phyloP scores from a whole-genome alignment of 306 rosid species.

The Pueraria montana region DNA sequence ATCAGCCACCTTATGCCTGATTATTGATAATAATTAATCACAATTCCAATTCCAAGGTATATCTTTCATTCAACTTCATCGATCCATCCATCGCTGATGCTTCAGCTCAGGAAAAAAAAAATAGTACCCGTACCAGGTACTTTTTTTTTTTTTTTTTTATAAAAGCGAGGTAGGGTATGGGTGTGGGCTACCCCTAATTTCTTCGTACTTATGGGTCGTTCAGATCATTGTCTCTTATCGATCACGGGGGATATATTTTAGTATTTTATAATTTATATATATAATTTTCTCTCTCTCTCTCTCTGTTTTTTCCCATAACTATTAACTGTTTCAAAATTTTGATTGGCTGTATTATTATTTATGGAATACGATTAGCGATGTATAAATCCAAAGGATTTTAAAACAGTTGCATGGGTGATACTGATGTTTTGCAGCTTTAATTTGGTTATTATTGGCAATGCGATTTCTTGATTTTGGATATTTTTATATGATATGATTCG shows the following conservation, averaged over 20 bases:
- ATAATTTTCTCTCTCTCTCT: not conserved
- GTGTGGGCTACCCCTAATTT: slow-evolving; percentile 51
- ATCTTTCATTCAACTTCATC: slow-evolving; percentile 48
- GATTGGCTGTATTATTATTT: slow-evolving; percentile 36
- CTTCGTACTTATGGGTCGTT: slow-evolving; percentile 49
- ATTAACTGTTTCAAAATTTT: slow-evolving; percentile 44
- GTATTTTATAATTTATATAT: not conserved
- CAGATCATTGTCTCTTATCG: slow-evolving; percentile 54
- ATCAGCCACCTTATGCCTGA: slow-evolving; percentile 91
- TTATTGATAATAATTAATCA: slow-evolving; percentile 55
- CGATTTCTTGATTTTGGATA: slow-evolving; percentile 18
- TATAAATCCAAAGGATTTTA: slow-evolving; percentile 35
- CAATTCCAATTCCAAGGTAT: slow-evolving; percentile 54
- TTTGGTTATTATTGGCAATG: slow-evolving; percentile 28
- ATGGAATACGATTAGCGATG: slow-evolving; percentile 53
- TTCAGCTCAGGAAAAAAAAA: slow-evolving; percentile 5
- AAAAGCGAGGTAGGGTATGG: slow-evolving; percentile 42
- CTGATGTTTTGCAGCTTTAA: slow-evolving; percentile 44
- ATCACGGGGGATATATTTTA: slow-evolving; percentile 46
- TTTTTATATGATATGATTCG: not conserved
- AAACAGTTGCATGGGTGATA: slow-evolving; percentile 40
- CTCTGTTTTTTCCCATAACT: not conserved
- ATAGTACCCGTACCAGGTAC: slow-evolving; percentile 51
- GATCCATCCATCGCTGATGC: not conserved
- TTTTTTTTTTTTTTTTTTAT: slow-evolving; percentile 11